Base-by-base conservation (phyloP, 306 rosid species). In the Comarum palustre region DNA sequence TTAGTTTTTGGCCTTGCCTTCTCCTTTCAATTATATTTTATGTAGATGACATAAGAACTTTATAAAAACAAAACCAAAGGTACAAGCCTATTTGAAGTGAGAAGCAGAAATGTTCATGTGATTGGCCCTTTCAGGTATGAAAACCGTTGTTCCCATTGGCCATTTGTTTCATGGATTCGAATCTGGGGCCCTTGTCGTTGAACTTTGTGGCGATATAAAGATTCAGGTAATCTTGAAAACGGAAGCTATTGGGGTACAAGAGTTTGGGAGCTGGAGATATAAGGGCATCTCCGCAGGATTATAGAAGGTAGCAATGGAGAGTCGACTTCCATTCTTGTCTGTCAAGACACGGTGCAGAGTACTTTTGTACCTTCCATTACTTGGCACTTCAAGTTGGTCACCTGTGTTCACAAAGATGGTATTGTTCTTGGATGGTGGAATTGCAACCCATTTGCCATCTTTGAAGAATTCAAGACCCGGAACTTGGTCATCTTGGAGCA, bases 321-420 rank as follows among this genome's bases (percentile, higher is more conserved):
- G 77, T 72, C 96, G 78, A 58, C 97, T 91, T 45, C 91, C 93
- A 50, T 81, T 79, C 51, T 86, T 86, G 52, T 91, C 85, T 57
- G 97, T 86, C 88, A 89, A 61, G 42, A 89, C 97, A 36, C 97
- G 86, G 73, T 89, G 97, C 73, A 83, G 62, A 60, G 76, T 54
- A 78, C 93, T 91, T 55, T 71, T 89, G 69, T 91, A 91, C 58
- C 79, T 73, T 0, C 93, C 97, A 66, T 85, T 88, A 73, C 86
- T 87, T 76, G 89, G 43, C 32, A 93, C 82, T 61, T 93, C 96
- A 63, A 93, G 25, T 59, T 90, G 98, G 73, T 93, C 98, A 61
- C 98, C 98, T 36, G 82, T 89, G 89, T 93, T 93, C 31, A 93
- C 88, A 81, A 93, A 93, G 29, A 93, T 88, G 50, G 96, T 81